phyloP scores from a whole-genome alignment of 176 grass and related monocot genomes.

The Hordeum vulgare region MorexV3_pseudomolecules_assembly NC_058522.1:96389637-96390136 shows the following conservation, averaged over 20 bases:
- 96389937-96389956: conserved; percentile 69
- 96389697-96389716: too few species aligned
- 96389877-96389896: conserved; percentile 1
- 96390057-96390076: neutral
- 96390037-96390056: neutral
- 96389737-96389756: too few species aligned
- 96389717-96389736: too few species aligned
- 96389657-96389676: too few species aligned
- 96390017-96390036: too few species aligned
- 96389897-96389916: neutral
- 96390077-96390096: conserved; percentile 15
- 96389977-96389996: conserved; percentile 52
- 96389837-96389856: conserved; percentile 1
- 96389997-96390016: conserved; percentile 52
- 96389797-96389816: conserved; percentile 23
- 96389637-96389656: too few species aligned
- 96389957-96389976: conserved; percentile 81
- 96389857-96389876: neutral
- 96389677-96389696: too few species aligned
- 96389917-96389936: neutral
- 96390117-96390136: conserved; percentile 71
- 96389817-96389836: neutral
- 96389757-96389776: conserved; percentile 9
- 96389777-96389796: conserved; percentile 13
- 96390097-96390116: conserved; percentile 83